These are phyloP conservation scores for Lactifluus piperatus DNA, from an alignment of 768 basidiomycete species.

Conservation along the genomic window DNA sequence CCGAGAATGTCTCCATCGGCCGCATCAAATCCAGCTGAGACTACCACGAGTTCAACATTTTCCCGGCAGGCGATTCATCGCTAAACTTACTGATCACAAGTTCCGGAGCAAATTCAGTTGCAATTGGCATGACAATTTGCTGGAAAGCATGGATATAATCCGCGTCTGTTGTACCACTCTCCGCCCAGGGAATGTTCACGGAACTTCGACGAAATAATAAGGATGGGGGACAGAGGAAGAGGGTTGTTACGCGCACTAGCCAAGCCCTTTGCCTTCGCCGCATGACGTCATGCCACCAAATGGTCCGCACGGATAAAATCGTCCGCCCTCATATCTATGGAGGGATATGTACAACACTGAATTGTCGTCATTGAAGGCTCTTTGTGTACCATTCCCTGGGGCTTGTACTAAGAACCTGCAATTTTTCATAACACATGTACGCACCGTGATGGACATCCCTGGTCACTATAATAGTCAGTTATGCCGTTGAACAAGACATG, in stretches of 20 bases:
- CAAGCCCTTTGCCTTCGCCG: slow-evolving; percentile 75
- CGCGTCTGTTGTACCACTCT: slow-evolving; percentile 80
- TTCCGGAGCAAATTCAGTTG: slow-evolving; percentile 92
- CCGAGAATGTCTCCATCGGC: slow-evolving; percentile 90
- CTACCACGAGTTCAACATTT: slow-evolving; percentile 33
- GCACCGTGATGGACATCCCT: slow-evolving; percentile 96
- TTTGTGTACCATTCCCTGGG: slow-evolving; percentile 92
- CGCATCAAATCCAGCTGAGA: slow-evolving; percentile 97
- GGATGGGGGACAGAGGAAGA: slow-evolving; percentile 5
- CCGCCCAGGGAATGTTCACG: slow-evolving; percentile 95
- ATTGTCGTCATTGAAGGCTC: slow-evolving; percentile 90
- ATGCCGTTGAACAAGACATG: background rate
- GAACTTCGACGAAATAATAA: slow-evolving; percentile 42
- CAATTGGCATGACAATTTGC: slow-evolving; percentile 92
- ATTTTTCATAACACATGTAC: slow-evolving; percentile 10
- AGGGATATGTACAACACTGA: slow-evolving; percentile 89
- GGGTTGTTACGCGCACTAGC: slow-evolving; percentile 52
- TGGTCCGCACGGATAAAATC: slow-evolving; percentile 88
- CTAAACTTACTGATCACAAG: slow-evolving; percentile 78
- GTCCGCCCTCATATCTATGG: slow-evolving; percentile 88
- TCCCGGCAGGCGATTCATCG: background rate
- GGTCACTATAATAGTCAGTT: slow-evolving; percentile 2
- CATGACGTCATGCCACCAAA: slow-evolving; percentile 83
- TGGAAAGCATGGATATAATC: slow-evolving; percentile 98
- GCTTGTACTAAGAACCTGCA: background rate